Percentiles rank a stretch among this genome's conserved stretches.
phyloP scores from a whole-genome alignment of 371 early-diverging fungal genomes.

The Mucor racemosus region DNA sequence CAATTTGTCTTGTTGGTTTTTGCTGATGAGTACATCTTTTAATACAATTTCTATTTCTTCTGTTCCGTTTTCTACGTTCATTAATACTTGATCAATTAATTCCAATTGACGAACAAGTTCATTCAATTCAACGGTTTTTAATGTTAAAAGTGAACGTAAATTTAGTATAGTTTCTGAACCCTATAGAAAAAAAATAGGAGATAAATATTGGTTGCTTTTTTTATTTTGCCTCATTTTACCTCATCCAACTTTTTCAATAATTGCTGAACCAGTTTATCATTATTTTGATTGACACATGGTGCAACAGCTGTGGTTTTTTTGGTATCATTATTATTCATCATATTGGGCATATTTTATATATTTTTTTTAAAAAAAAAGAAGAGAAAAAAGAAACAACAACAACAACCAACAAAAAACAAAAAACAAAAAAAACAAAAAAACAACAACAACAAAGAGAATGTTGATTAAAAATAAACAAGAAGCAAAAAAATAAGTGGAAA shows the following conservation, averaged over 20 bases:
- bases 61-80: constrained; percentile 34
- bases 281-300: constrained; percentile 4
- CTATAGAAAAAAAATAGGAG: constrained; percentile 16
- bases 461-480: constrained; percentile 6
- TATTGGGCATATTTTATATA: constrained; percentile 1
- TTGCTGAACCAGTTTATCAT: constrained; percentile 27
- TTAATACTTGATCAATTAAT: constrained; percentile 36
- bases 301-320: neutral
- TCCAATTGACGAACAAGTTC: constrained; percentile 35
- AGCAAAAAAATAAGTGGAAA: too few species aligned
- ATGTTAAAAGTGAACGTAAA: constrained; percentile 30
- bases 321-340: constrained; percentile 3
- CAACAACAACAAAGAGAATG: constrained; percentile 3
- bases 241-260: constrained; percentile 33
- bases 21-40: constrained; percentile 22
- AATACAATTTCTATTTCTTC: constrained; percentile 33
- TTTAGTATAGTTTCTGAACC: constrained; percentile 36
- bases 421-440: neutral
- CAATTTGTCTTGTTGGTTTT: constrained; percentile 16
- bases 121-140: constrained; percentile 35
- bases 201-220: neutral
- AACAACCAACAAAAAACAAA: neutral
- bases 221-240: constrained; percentile 8
- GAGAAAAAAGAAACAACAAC: constrained; percentile 4
- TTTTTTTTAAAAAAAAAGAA: neutral